Evolutionary conservation across 129 eudicot species (phyloP), one percentile per base, ranked within the genome.

Genomic region (Artemisia annua): DNA sequence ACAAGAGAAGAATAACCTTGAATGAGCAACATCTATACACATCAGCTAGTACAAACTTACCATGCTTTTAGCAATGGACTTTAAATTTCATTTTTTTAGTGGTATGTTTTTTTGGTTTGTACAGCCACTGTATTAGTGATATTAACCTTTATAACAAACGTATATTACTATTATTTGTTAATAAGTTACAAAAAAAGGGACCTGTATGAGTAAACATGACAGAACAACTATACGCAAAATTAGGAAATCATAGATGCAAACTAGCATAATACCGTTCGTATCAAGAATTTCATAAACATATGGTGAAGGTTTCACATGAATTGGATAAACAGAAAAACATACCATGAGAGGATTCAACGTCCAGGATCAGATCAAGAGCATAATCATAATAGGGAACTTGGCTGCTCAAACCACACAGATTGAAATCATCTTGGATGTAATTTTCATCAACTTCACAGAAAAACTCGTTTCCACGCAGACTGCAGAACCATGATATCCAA

Each of bases 401-500:
- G 78, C 84, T 86, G 81, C 92, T 91, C 81, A 91, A 82, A 24
- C 97, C 97, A 75, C 95, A 91, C 0, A 91, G 92, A 66, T 91
- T 91, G 67, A 91, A 91, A 84, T 91, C 97, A 84, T 91, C 97
- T 86, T 91, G 97, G 15, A 91, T 91, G 78, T 91, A 91, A 48
- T 91, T 89, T 71, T 91, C 97, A 79, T 88, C 97, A 72, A 91
- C 95, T 80, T 91, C 97, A 80, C 97, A 85, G 50, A 91, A 91
- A 78, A 88, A 88, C 75, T 91, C 97, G 62, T 91, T 91, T 48
- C 97, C 97, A n/a, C 92, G 91, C 76, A 91, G 81, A 80, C 84
- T 86, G 87, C 97, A 91, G 78, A 91, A 91, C 97, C 97, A 91
- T 52, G 97, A 88, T 18, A 91, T 88, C 97, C 97, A 91, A 56